phyloP scores from a whole-genome alignment of 257 asterid species.

The Mitragyna speciosa region DNA sequence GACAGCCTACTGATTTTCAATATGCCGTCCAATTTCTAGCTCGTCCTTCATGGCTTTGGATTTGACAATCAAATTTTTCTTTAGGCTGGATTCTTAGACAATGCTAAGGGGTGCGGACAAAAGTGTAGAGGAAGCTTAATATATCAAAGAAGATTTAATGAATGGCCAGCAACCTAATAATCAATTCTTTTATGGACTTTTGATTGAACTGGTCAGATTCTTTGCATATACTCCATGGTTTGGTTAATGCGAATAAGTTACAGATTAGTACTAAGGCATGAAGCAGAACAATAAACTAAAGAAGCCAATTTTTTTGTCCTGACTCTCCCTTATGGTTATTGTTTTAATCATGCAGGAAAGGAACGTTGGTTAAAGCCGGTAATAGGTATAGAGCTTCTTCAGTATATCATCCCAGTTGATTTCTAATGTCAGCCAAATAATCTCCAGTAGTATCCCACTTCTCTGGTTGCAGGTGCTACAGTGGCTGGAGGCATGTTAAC shows the following conservation, averaged over 20 bases:
- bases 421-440: not conserved
- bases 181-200: not conserved
- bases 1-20: too few relatives aligned
- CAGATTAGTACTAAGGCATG: not conserved
- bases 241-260: not conserved
- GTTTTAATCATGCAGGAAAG: not conserved
- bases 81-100: too few relatives aligned
- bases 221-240: not conserved
- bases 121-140: too few relatives aligned
- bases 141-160: too few relatives aligned
- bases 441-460: not conserved
- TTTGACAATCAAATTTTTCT: too few relatives aligned
- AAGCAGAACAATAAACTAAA: not conserved
- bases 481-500: not conserved
- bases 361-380: not conserved
- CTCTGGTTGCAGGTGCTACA: slow-evolving; percentile 13
- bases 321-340: not conserved
- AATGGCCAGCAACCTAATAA: not conserved
- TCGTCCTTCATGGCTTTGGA: too few relatives aligned
- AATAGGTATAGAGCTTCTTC: not conserved
- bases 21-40: too few relatives aligned
- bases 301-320: not conserved
- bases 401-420: too few relatives aligned
- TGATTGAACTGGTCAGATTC: not conserved
- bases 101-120: too few relatives aligned